Base-by-base conservation (phyloP, 306 rosid species). In the Quercus robur region DNA sequence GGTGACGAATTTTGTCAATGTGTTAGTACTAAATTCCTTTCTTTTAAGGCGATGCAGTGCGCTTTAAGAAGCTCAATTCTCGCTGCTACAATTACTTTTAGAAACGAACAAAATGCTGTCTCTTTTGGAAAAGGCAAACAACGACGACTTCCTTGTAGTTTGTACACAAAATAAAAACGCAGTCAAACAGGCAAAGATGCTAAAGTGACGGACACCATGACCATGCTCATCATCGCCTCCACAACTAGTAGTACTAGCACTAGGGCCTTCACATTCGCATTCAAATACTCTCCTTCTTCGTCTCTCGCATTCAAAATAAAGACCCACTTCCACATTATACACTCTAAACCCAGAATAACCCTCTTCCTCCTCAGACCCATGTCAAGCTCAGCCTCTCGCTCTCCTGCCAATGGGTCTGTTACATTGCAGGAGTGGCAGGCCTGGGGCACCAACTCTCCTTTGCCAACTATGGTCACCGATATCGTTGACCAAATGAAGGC, bases 351-450 rank as follows among this genome's bases (percentile, higher is more conserved):
- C 77, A 70, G 62, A 74, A 72, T 10, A 56, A 79, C 70, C 58
- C 66, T 77, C 18, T 79, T 75, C 63, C 66, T 74, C 20, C 71
- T 46, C 5, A 21, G 15, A 51, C 49, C 70, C n/a, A 70, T 69
- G 83, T 78, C 85, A 3, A 3, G 15, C n/a, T 84, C 67, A 30
- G 73, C 84, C 44, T 77, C 89, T 76, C 71, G 76, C 59, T 79
- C 89, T 11, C 31, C 49, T 28, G 58, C 30, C 56, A 87, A 75
- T 59, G 84, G 59, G 30, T 21, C 77, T 46, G 71, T 94, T 77
- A 81, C 97, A 14, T 83, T 90, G 83, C 90, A 88, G 90, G 99
- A 94, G 75, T 94, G 99, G 97, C 92, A 88, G 83, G 89, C 80
- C 18, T 94, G 97, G 97, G 99, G 99, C 73, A 89, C 92, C 83